These are phyloP conservation scores for Camelina sativa DNA, from an alignment of 345 rosid genomes.

Conservation along the genomic window DNA sequence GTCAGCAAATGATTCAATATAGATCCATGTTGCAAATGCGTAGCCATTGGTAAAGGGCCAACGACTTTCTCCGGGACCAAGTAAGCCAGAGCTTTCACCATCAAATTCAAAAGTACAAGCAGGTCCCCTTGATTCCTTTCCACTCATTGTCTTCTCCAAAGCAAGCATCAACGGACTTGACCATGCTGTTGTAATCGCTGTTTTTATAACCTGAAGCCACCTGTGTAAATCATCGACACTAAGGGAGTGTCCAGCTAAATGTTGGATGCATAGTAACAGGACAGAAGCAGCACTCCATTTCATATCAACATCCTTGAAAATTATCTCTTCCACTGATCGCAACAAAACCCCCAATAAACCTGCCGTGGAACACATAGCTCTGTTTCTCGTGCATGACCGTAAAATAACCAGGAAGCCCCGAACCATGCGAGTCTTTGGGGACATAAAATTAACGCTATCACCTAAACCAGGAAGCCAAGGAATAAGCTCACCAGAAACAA, in stretches of 20 bases:
- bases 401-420: conserved; percentile 92
- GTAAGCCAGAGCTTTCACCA: conserved; percentile 99
- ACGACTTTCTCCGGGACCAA: conserved; percentile 98
- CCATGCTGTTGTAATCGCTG: conserved; percentile 68
- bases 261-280: conserved; percentile 82
- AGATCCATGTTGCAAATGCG: conserved; percentile 97
- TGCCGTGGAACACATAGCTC: conserved; percentile 97
- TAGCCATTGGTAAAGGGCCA: conserved; percentile 98
- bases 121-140: conserved; percentile 97
- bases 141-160: conserved; percentile 87
- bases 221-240: conserved; percentile 78
- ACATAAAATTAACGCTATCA: conserved; percentile 73
- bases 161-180: conserved; percentile 75
- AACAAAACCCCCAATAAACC: conserved; percentile 87
- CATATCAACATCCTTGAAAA: conserved; percentile 63
- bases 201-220: conserved; percentile 79
- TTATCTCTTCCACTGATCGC: conserved; percentile 81
- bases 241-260: conserved; percentile 90
- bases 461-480: conserved; percentile 85
- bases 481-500: conserved; percentile 93
- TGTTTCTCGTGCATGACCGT: conserved; percentile 96
- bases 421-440: conserved; percentile 92
- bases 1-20: conserved; percentile 98
- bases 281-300: conserved; percentile 83
- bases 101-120: conserved; percentile 93